phyloP scores from a whole-genome alignment of 2,329 filamentous ascomycete genomes.

The Stemphylium lycopersici region DNA sequence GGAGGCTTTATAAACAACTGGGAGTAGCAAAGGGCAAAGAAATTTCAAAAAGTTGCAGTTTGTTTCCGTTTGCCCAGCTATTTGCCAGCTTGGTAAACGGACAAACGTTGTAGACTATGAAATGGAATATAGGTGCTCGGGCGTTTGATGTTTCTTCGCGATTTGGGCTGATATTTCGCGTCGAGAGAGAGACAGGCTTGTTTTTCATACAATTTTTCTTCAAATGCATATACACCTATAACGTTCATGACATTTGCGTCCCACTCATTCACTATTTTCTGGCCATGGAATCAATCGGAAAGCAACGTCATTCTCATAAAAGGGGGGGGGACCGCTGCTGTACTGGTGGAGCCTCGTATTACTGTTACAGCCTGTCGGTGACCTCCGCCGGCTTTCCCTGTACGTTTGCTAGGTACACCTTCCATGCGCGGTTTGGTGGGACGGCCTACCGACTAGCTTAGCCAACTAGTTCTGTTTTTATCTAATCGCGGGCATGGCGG shows the following conservation, averaged over 20 bases:
- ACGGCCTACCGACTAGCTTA: no score
- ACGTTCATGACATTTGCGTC: slow-evolving; percentile 1
- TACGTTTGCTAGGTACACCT: slow-evolving; percentile 16
- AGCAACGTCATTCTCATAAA: neutral
- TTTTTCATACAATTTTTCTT: no score
- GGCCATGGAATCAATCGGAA: neutral
- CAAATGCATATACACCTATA: no score
- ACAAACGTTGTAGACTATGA: slow-evolving; percentile 34
- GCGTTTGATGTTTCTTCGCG: no score
- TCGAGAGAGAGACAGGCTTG: no score
- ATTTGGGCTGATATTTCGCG: no score
- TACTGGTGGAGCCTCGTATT: slow-evolving; percentile 2
- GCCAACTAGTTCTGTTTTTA: slow-evolving; percentile 16
- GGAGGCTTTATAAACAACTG: neutral
- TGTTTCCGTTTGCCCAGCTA: no score
- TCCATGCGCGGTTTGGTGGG: slow-evolving; percentile 21
- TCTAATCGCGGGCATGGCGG: slow-evolving; percentile 30
- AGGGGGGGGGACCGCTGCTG: slow-evolving; percentile 10
- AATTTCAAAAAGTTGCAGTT: neutral
- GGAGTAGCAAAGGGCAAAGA: slow-evolving; percentile 1
- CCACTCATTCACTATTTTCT: neutral
- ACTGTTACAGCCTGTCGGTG: slow-evolving; percentile 14
- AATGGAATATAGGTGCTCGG: neutral
- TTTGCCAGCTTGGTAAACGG: no score
- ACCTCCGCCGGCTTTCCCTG: slow-evolving; percentile 11